Percentiles rank a stretch among this genome's conserved stretches.
These are phyloP conservation scores for Grosmannia penicillata DNA, from an alignment of 2,329 filamentous ascomycete genomes.

Conservation along the genomic window DNA sequence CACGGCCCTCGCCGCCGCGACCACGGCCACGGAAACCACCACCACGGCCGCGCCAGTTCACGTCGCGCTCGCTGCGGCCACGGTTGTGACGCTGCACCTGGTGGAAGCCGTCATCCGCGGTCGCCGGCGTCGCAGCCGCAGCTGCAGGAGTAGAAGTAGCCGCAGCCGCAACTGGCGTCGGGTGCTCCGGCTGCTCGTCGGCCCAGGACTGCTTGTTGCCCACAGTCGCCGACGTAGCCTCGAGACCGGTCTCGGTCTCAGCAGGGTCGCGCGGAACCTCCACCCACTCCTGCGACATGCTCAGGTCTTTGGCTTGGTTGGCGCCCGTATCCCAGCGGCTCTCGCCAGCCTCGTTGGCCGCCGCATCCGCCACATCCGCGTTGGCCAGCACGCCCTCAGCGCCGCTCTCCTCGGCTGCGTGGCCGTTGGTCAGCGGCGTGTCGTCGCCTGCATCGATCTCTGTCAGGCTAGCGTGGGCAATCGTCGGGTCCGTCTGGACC, in stretches of 20 bases:
- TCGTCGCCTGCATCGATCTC: constrained; percentile 39
- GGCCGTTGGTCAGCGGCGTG: constrained; percentile 6
- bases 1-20: constrained; percentile 3
- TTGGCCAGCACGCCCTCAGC: too few relatives aligned
- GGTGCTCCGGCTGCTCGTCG: constrained; percentile 54
- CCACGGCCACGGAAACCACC: constrained; percentile 24
- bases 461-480: constrained; percentile 50
- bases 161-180: constrained; percentile 7
- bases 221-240: constrained; percentile 42
- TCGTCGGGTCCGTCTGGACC: constrained; percentile 46
- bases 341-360: constrained; percentile 47
- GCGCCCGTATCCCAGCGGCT: constrained; percentile 44
- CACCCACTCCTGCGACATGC: constrained; percentile 55
- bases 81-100: constrained; percentile 50
- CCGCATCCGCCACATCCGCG: constrained; percentile 33
- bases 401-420: neutral
- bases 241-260: constrained; percentile 56
- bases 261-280: constrained; percentile 55
- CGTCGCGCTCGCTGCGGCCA: constrained; percentile 37
- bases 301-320: constrained; percentile 21
- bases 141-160: constrained; percentile 18
- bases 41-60: constrained; percentile 30
- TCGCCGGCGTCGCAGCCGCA: too few relatives aligned
- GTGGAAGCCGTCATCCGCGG: constrained; percentile 53
- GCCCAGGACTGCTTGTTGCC: constrained; percentile 59